Percentiles rank a stretch among this genome's conserved stretches.
Conservation (phyloP, 176 grass and related monocot genomes). For the Musa itinerans region DNA sequence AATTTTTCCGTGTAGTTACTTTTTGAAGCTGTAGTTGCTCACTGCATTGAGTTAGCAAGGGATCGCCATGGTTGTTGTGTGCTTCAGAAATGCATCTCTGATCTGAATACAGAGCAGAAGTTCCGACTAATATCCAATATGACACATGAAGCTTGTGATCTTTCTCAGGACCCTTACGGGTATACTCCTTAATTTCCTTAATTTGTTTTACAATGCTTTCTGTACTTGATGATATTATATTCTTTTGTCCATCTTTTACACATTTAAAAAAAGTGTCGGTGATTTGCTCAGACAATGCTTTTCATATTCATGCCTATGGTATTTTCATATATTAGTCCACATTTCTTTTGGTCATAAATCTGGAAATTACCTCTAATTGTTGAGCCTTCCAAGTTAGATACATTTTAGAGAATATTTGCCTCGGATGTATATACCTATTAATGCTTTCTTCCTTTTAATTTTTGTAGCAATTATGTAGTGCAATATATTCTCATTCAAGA, state of each 20-base stretch:
- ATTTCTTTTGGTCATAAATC: no score
- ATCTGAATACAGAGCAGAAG: conserved; percentile 45
- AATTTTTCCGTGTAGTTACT: conserved; percentile 46
- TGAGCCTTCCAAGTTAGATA: neutral
- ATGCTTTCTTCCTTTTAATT: neutral
- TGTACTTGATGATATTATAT: neutral
- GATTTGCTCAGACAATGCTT: no score
- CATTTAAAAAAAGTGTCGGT: no score
- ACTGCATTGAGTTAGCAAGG: conserved; percentile 62
- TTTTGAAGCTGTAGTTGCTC: conserved; percentile 43
- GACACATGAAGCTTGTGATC: conserved; percentile 35
- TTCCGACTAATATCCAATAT: conserved; percentile 38
- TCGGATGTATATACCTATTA: neutral
- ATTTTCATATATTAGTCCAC: no score
- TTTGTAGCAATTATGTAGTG: conserved; percentile 44
- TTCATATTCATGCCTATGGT: no score
- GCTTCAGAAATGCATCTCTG: conserved; percentile 64
- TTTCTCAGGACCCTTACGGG: conserved; percentile 72
- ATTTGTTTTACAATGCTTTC: neutral
- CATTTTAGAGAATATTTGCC: neutral
- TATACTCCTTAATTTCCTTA: conserved; percentile 15
- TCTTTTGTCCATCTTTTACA: neutral
- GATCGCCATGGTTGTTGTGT: conserved; percentile 78
- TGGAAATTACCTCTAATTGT: no score
- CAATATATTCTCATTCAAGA: conserved; percentile 29